These are phyloP conservation scores for Alternaria triticimaculans DNA, from an alignment of 2,329 filamentous ascomycete species.

Conservation along the genomic window DNA sequence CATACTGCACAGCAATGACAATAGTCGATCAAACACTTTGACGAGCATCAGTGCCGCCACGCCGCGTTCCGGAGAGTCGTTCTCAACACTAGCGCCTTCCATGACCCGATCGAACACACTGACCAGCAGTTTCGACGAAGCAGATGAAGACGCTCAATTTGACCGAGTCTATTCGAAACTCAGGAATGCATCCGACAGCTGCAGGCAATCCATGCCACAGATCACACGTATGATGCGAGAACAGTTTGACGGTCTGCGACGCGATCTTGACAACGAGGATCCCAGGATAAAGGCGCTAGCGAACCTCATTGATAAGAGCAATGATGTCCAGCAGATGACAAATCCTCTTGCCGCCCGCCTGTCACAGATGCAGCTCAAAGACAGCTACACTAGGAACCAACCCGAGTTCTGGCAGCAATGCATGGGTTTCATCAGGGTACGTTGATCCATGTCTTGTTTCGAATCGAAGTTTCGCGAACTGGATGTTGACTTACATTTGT, in stretches of 20 bases:
- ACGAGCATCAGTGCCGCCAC: conserved; percentile 62
- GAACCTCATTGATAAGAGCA: conserved; percentile 73
- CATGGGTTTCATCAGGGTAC: conserved; percentile 70
- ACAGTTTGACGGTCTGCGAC: conserved; percentile 37
- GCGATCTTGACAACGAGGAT: conserved; percentile 44
- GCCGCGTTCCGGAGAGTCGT: conserved; percentile 83
- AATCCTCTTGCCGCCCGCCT: conserved; percentile 75
- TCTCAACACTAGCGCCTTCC: conserved; percentile 63
- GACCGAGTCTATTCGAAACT: conserved; percentile 82
- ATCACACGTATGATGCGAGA: conserved; percentile 38
- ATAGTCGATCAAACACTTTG: conserved; percentile 62
- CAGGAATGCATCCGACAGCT: conserved; percentile 74
- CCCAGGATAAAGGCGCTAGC: conserved; percentile 52
- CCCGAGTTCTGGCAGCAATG: conserved; percentile 73
- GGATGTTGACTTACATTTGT: conserved; percentile 41
- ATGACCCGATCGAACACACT: conserved; percentile 56
- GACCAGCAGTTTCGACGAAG: conserved; percentile 66
- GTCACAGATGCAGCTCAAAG: conserved; percentile 82
- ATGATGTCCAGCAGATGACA: conserved; percentile 73
- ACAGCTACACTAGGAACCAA: conserved; percentile 74
- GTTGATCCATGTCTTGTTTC: conserved; percentile 24
- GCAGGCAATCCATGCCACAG: conserved; percentile 72
- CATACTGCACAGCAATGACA: conserved; percentile 53
- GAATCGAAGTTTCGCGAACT: conserved; percentile 12
- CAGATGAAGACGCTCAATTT: conserved; percentile 80